phyloP scores from a whole-genome alignment of 306 rosid genomes.

The Cyamopsis tetragonoloba region DNA sequence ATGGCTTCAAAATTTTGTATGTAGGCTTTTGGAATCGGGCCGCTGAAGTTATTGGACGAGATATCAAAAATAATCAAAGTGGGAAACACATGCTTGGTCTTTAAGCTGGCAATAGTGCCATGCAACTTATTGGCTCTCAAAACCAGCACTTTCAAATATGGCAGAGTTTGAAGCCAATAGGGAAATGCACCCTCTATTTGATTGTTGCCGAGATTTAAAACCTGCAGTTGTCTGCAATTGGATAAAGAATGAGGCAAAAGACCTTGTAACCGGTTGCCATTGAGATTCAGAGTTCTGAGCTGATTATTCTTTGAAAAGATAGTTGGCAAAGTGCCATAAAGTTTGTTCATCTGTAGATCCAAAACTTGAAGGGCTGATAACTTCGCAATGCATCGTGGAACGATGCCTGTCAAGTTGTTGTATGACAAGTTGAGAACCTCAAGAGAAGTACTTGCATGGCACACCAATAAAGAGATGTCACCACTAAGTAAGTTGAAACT shows the following conservation, averaged over 20 bases:
- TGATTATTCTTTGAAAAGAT: rapidly evolving
- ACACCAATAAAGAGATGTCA: neutral
- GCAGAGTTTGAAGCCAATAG: conserved; percentile 30
- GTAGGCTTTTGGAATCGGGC: conserved; percentile 13
- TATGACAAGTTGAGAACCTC: neutral
- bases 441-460: neutral
- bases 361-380: neutral
- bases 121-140: conserved; percentile 28
- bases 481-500: conserved; percentile 13
- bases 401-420: neutral
- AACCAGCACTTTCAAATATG: conserved; percentile 18
- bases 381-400: conserved; percentile 30
- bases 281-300: neutral
- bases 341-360: conserved; percentile 30
- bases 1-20: conserved; percentile 17
- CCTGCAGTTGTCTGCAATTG: neutral
- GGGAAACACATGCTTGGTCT: neutral
- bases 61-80: conserved; percentile 26
- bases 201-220: conserved; percentile 35
- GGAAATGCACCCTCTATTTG: too few relatives aligned
- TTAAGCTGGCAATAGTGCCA: conserved; percentile 11
- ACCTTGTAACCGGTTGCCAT: conserved; percentile 25
- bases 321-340: conserved; percentile 23
- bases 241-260: conserved; percentile 12
- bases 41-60: conserved; percentile 21